Evolutionary conservation across 2,329 filamentous ascomycete species (phyloP).

Genomic region (Aspergillus ochraceoroseus): DNA sequence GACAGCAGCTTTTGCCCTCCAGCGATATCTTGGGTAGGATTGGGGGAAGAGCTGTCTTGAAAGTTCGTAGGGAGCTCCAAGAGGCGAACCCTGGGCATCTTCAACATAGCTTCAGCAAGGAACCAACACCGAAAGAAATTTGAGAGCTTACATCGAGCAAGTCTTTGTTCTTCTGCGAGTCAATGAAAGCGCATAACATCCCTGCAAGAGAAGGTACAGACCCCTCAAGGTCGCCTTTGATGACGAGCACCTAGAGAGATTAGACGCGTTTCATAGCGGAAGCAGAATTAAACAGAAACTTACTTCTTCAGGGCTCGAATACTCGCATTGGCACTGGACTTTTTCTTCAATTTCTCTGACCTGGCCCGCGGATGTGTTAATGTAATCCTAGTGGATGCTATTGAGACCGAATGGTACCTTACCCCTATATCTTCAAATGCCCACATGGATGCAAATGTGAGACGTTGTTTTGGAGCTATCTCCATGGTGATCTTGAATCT

Average conservation of each 20-base stretch:
- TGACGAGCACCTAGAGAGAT: conserved; percentile 23
- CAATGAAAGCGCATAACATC: conserved; percentile 25
- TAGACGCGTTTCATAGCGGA: background rate
- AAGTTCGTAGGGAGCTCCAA: conserved; percentile 21
- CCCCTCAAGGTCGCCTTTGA: conserved; percentile 22
- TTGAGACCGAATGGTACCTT: conserved; percentile 5
- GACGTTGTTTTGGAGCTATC: conserved; percentile 20
- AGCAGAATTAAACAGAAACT: conserved; percentile 4
- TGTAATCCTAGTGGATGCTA: conserved; percentile 4
- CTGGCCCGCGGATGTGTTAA: conserved; percentile 13
- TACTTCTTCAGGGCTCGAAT: conserved; percentile 24
- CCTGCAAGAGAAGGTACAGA: conserved; percentile 13
- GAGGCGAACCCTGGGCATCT: conserved; percentile 30
- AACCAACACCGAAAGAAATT: background rate
- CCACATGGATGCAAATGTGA: conserved; percentile 34
- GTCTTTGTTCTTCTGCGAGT: conserved; percentile 30
- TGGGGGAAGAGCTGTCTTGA: conserved; percentile 7
- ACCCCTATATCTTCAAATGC: conserved; percentile 32
- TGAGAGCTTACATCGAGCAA: conserved; percentile 29
- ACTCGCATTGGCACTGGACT: conserved; percentile 27
- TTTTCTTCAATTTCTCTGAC: conserved; percentile 23
- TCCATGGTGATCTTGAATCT: too few species aligned
- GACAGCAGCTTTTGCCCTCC: conserved; percentile 11
- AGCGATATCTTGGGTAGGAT: conserved; percentile 1
- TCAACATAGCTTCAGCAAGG: background rate